phyloP scores from a whole-genome alignment of 2,329 filamentous ascomycete genomes.

The Epichloe elymi region DNA sequence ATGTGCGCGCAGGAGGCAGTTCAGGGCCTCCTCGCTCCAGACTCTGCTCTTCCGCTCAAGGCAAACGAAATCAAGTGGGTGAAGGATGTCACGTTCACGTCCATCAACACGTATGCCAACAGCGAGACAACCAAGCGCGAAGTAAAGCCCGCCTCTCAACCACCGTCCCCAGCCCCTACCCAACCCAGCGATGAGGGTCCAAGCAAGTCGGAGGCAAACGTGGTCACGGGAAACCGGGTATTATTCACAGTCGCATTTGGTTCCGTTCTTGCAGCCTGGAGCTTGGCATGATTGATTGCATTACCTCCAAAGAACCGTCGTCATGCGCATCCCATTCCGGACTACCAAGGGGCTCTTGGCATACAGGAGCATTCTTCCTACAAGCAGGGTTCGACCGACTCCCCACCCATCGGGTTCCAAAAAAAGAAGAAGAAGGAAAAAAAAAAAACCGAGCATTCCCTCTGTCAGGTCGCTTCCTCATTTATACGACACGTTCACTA shows the following conservation, averaged over 20 bases:
- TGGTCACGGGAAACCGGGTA: neutral
- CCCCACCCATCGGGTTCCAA: too few relatives aligned
- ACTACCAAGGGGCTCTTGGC: too few relatives aligned
- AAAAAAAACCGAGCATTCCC: too few relatives aligned
- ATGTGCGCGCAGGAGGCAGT: constrained; percentile 52
- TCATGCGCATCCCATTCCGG: too few relatives aligned
- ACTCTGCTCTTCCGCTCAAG: constrained; percentile 31
- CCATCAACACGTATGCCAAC: constrained; percentile 8
- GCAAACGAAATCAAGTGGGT: constrained; percentile 30
- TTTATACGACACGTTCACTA: neutral
- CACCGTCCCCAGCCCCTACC: neutral
- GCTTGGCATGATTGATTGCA: neutral
- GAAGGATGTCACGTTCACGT: constrained; percentile 9
- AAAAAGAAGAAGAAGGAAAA: too few relatives aligned
- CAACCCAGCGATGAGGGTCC: neutral
- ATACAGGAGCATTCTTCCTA: too few relatives aligned
- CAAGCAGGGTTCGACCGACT: too few relatives aligned
- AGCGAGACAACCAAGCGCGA: constrained; percentile 5
- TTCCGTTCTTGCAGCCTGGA: neutral
- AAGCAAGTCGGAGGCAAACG: neutral
- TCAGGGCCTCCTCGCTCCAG: constrained; percentile 40
- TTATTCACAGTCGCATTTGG: neutral
- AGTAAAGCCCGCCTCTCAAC: neutral
- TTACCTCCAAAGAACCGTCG: too few relatives aligned
- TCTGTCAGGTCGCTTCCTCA: too few relatives aligned